Evolutionary conservation across 2,329 filamentous ascomycete genomes (phyloP).

Genomic region (Macrophomina pseudophaseolina): DNA sequence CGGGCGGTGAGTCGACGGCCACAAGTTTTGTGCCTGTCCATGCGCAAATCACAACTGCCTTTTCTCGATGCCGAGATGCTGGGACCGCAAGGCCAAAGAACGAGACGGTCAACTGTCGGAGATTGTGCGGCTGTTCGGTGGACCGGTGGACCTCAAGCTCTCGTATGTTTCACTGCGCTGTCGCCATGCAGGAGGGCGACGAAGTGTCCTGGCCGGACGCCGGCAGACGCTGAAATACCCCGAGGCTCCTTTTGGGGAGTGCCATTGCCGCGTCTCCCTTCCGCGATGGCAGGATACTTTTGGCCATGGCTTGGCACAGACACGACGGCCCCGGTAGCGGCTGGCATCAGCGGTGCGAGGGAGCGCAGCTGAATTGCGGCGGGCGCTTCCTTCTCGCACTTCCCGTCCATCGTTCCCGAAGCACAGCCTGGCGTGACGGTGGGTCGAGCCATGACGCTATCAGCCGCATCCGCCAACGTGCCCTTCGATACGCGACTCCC

Average conservation of each 20-base stretch:
- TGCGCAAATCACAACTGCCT: constrained; percentile 5
- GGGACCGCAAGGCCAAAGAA: background rate
- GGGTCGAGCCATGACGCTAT: constrained; percentile 23
- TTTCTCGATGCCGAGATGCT: constrained; percentile 13
- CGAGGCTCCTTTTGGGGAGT: background rate
- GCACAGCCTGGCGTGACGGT: constrained; percentile 24
- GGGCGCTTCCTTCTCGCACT: constrained; percentile 7
- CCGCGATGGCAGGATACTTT: background rate
- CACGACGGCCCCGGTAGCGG: constrained; percentile 14
- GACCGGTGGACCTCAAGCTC: background rate
- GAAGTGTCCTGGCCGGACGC: background rate
- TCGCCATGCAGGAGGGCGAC: background rate
- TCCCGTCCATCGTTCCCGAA: constrained; percentile 25
- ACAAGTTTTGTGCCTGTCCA: background rate
- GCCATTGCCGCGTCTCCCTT: background rate
- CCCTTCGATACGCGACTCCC: constrained; percentile 12
- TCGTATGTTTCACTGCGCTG: background rate
- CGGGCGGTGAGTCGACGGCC: background rate
- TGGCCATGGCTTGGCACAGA: background rate
- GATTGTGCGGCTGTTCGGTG: constrained; percentile 10
- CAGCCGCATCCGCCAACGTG: background rate
- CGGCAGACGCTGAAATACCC: background rate
- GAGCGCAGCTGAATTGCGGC: background rate
- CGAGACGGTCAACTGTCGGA: constrained; percentile 8
- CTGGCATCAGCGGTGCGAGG: background rate